These are phyloP conservation scores for Myxozyma neotropica DNA, from an alignment of 805 yeast genomes.

Conservation along the genomic window DNA sequence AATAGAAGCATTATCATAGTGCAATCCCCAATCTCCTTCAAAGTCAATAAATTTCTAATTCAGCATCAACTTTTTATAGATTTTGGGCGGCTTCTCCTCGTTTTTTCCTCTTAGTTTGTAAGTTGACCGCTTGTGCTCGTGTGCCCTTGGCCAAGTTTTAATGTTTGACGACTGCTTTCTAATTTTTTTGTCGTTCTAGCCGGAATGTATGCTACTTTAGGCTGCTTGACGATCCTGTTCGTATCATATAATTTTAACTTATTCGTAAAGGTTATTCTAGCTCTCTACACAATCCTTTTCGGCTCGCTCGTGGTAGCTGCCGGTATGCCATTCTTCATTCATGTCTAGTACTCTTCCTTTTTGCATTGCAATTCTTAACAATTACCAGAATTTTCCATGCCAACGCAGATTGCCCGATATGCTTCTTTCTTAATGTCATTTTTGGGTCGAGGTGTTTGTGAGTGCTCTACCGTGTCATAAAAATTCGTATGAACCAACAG, in stretches of 20 bases:
- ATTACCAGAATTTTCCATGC: slow-evolving; percentile 52
- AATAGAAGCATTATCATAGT: neutral
- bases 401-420: slow-evolving; percentile 50
- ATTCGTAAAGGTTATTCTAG: slow-evolving; percentile 36
- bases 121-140: slow-evolving; percentile 1
- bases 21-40: too few relatives aligned
- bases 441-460: slow-evolving; percentile 72
- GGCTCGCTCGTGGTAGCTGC: slow-evolving; percentile 37
- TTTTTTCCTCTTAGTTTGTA: slow-evolving; percentile 32
- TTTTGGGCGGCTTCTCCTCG: slow-evolving; percentile 31
- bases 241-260: neutral
- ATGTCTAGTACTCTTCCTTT: neutral
- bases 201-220: neutral
- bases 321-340: slow-evolving; percentile 12
- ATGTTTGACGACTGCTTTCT: neutral
- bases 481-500: neutral
- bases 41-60: too few relatives aligned
- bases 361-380: neutral
- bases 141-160: neutral
- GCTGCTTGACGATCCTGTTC: neutral
- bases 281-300: slow-evolving; percentile 40
- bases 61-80: slow-evolving; percentile 14
- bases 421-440: slow-evolving; percentile 63
- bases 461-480: slow-evolving; percentile 37
- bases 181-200: neutral